These are phyloP conservation scores for Phylloporus sp. DNA, from an alignment of 1,284 basidiomycete genomes.

Conservation along the genomic window DNA sequence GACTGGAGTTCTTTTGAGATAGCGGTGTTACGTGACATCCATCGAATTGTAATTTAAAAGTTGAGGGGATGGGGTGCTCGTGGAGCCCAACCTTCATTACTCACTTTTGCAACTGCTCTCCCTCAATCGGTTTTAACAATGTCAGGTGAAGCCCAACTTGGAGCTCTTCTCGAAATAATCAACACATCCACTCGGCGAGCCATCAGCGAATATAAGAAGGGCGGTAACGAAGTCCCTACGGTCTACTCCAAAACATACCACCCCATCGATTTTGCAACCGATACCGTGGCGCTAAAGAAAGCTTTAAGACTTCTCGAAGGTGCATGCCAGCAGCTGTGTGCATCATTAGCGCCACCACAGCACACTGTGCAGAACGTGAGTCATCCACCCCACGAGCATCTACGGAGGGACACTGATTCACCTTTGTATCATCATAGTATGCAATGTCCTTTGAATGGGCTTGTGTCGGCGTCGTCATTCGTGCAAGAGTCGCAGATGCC, in stretches of 20 bases:
- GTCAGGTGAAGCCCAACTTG: slow-evolving; percentile 31
- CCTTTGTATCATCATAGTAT: slow-evolving; percentile 11
- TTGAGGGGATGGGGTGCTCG: background rate
- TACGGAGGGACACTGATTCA: background rate
- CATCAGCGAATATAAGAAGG: slow-evolving; percentile 35
- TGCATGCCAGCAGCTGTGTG: slow-evolving; percentile 33
- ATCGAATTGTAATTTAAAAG: slow-evolving; percentile 5
- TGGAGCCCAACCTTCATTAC: background rate
- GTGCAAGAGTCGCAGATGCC: slow-evolving; percentile 30
- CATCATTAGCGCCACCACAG: slow-evolving; percentile 34
- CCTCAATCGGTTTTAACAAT: slow-evolving; percentile 9
- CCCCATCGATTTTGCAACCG: slow-evolving; percentile 27
- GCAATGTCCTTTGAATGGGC: slow-evolving; percentile 30
- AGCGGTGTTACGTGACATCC: background rate
- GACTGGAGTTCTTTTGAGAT: background rate
- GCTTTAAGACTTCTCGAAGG: slow-evolving; percentile 34
- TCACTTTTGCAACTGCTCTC: background rate
- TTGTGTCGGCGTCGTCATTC: slow-evolving; percentile 27
- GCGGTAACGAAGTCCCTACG: slow-evolving; percentile 24
- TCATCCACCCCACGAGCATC: background rate
- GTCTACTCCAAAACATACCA: slow-evolving; percentile 27
- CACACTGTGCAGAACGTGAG: slow-evolving; percentile 35
- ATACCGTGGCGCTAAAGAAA: slow-evolving; percentile 30
- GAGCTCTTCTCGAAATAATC: slow-evolving; percentile 32
- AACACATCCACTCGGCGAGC: slow-evolving; percentile 29